phyloP scores from a whole-genome alignment of 1,139 yeast species.

The Kodamaea arcana region DNA sequence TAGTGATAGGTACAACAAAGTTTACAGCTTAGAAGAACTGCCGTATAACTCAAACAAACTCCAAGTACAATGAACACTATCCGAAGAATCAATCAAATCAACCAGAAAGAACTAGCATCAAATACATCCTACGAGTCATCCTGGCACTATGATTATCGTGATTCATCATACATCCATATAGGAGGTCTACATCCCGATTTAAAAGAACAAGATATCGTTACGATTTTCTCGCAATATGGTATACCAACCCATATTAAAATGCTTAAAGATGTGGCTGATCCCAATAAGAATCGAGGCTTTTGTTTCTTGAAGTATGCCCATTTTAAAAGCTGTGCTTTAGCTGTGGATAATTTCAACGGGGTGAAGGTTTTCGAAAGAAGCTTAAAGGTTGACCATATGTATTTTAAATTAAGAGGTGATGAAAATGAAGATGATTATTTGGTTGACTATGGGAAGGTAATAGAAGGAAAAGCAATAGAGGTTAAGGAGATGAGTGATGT shows the following conservation, averaged over 20 bases:
- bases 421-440: slow-evolving; percentile 44
- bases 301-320: slow-evolving; percentile 83
- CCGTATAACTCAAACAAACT: too few relatives aligned
- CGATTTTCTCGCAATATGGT: slow-evolving; percentile 87
- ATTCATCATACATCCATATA: slow-evolving; percentile 55
- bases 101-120: slow-evolving; percentile 60
- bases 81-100: slow-evolving; percentile 54
- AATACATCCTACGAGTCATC: slow-evolving; percentile 64
- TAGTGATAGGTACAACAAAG: too few relatives aligned
- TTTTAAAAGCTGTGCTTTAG: slow-evolving; percentile 74
- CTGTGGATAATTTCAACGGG: slow-evolving; percentile 88
- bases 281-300: slow-evolving; percentile 64
- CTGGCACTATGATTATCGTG: slow-evolving; percentile 85
- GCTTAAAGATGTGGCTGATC: slow-evolving; percentile 64
- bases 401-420: slow-evolving; percentile 53
- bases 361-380: slow-evolving; percentile 53
- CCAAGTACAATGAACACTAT: slow-evolving; percentile 36
- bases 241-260: slow-evolving; percentile 75
- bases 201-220: slow-evolving; percentile 69
- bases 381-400: slow-evolving; percentile 73
- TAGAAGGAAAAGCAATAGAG: slow-evolving; percentile 7
- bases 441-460: slow-evolving; percentile 28
- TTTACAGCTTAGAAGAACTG: too few relatives aligned
- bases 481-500: background rate
- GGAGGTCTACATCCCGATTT: slow-evolving; percentile 68